Percentiles rank a stretch among this genome's conserved stretches.
phyloP scores from a whole-genome alignment of 495 filamentous ascomycete species.

The Lasiosphaeria hispida region DNA sequence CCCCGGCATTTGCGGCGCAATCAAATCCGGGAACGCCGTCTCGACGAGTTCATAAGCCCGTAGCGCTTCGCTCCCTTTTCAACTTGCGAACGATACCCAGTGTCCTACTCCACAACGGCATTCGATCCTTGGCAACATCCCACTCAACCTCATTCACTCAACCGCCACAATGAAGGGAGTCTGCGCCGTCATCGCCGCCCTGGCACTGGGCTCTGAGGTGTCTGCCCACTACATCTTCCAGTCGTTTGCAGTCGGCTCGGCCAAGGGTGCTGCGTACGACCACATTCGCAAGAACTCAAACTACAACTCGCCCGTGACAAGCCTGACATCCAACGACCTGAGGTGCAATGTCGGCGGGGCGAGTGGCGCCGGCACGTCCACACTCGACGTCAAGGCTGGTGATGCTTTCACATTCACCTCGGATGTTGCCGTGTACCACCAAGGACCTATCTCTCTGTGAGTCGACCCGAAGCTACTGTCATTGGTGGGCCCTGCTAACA shows the following conservation, averaged over 20 bases:
- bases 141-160: background rate
- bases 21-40: constrained; percentile 9
- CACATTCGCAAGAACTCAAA: constrained; percentile 56
- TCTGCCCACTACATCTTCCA: constrained; percentile 52
- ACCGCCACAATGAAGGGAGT: constrained; percentile 35
- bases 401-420: constrained; percentile 49
- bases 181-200: constrained; percentile 28
- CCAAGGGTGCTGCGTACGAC: constrained; percentile 47
- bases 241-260: constrained; percentile 42
- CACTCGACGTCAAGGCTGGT: constrained; percentile 49
- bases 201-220: constrained; percentile 36
- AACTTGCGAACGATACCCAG: background rate
- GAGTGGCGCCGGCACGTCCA: constrained; percentile 45
- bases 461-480: constrained; percentile 4
- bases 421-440: constrained; percentile 57
- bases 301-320: constrained; percentile 58
- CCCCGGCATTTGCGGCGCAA: constrained; percentile 26
- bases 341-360: constrained; percentile 58
- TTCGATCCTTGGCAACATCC: background rate
- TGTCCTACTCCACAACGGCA: background rate
- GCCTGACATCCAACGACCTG: constrained; percentile 51
- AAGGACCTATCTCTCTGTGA: constrained; percentile 55
- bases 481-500: background rate
- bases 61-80: background rate
- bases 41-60: constrained; percentile 8